phyloP scores from a whole-genome alignment of 768 basidiomycete genomes.

The Suillus subluteus region DNA sequence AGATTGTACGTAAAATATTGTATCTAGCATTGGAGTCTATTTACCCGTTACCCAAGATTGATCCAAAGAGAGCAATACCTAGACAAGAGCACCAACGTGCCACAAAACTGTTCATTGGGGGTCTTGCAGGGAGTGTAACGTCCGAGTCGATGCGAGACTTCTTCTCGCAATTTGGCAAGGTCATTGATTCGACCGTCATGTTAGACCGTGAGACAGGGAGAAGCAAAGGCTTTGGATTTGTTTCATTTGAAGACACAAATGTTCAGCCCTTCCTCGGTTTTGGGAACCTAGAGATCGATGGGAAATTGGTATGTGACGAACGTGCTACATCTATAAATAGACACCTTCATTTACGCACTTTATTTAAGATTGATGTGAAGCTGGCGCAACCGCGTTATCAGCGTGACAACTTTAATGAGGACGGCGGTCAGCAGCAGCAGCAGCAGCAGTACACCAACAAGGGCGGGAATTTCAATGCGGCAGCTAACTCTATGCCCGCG shows the following conservation, averaged over 20 bases:
- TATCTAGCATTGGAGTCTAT: conserved; percentile 17
- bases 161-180: conserved; percentile 92
- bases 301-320: conserved; percentile 75
- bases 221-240: conserved; percentile 98
- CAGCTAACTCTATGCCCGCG: conserved; percentile 16
- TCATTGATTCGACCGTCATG: conserved; percentile 99
- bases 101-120: conserved; percentile 95
- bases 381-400: conserved; percentile 90
- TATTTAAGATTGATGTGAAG: conserved; percentile 90
- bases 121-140: conserved; percentile 88
- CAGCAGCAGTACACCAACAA: conserved; percentile 36
- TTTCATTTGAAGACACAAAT: conserved; percentile 92
- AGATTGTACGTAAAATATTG: conserved; percentile 73
- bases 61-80: conserved; percentile 99
- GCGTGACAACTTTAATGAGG: conserved; percentile 65
- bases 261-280: conserved; percentile 88
- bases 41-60: conserved; percentile 67
- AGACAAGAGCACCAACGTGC: conserved; percentile 93
- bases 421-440: conserved; percentile 22
- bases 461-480: conserved; percentile 41
- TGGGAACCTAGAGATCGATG: conserved; percentile 90
- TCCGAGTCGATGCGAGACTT: conserved; percentile 92
- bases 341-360: not conserved
- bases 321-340: not conserved
- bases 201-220: conserved; percentile 93